These are phyloP conservation scores for Castanea crenata DNA, from an alignment of 306 rosid species.

Conservation along the genomic window DNA sequence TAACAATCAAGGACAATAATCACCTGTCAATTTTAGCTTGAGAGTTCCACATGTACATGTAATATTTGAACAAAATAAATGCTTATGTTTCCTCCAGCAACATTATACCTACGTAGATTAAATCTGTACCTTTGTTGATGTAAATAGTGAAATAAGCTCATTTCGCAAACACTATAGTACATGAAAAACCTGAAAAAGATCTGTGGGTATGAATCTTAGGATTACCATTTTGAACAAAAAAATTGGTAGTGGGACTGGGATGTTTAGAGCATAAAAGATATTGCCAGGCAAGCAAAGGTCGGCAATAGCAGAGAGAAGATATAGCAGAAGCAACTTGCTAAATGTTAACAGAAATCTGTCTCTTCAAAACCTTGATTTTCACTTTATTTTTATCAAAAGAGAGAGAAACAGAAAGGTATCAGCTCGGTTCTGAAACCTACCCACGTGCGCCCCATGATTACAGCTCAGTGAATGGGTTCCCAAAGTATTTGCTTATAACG, in stretches of 20 bases:
- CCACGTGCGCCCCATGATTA: constrained; percentile 74
- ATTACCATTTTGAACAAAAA: constrained; percentile 10
- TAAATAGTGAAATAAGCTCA: constrained; percentile 4
- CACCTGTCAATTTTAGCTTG: too few relatives aligned
- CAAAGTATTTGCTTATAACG: constrained; percentile 32
- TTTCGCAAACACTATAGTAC: not conserved
- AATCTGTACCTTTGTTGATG: too few relatives aligned
- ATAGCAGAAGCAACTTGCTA: constrained; percentile 38
- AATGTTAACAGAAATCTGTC: constrained; percentile 28
- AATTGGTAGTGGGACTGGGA: constrained; percentile 16
- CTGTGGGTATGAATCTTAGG: not conserved
- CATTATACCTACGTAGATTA: too few relatives aligned
- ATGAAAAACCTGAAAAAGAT: constrained; percentile 16
- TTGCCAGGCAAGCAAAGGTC: constrained; percentile 35
- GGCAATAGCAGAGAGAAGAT: constrained; percentile 30
- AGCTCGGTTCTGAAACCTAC: constrained; percentile 40
- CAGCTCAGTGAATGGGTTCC: constrained; percentile 59
- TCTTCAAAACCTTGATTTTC: constrained; percentile 9
- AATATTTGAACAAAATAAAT: too few relatives aligned
- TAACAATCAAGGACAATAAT: too few relatives aligned
- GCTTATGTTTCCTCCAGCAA: too few relatives aligned
- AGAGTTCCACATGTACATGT: too few relatives aligned
- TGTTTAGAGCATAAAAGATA: constrained; percentile 39
- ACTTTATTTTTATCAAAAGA: constrained; percentile 1
- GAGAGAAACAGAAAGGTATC: constrained; percentile 21